Base-by-base conservation (phyloP, 2,329 filamentous ascomycete genomes). In the Microcyclosporella mali region DNA sequence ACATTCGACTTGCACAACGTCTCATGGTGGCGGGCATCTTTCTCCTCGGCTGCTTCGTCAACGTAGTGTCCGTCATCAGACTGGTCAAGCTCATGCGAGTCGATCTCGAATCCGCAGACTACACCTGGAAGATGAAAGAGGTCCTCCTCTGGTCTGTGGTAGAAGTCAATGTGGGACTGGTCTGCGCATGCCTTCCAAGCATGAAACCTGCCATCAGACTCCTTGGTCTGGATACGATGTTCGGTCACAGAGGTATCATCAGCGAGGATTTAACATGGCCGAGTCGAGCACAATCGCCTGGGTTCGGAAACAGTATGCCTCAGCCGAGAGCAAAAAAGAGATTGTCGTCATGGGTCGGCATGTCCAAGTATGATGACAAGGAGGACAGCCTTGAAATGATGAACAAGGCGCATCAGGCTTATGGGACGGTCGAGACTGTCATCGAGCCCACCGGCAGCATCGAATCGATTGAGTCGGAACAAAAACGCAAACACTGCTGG, bases 311-410 rank as follows among this genome's bases (percentile, higher is more conserved):
- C 18, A 28, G 33, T 15, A 31, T 33, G 17, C 37, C 37, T 19
- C 25, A 32, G n/a, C n/a, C 31, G 12, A 27, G 37, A 25, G 21
- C 18, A 36, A 40, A 34, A 35, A 36, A 21, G 33, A 33, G 21
- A 15, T 33, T 37, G 29, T 41, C 37, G 28, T 37, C 37, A 3
- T 25, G 40, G 8, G 38, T 30, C 21, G 43, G 43, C 6, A 15
- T 40, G 25, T 36, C 33, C 3, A 41, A 36, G 18, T 28, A 30
- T 9, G 40, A 45, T n/a, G 46, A 48, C 9, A 42, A 48, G 33
- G 46, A 48, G 33, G 46, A 48, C 27, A 48, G 46, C 25, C 42
- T 44, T 25, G 35, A 48, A 33, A 48, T 48, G 46, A 48, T 45
- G 38, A 49, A 38, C 27, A 34, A 37, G 34, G 41, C 28, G 16